Percentiles rank a stretch among this genome's conserved stretches.
Conservation (phyloP, 495 filamentous ascomycete species). For the Glonium stellatum region DNA sequence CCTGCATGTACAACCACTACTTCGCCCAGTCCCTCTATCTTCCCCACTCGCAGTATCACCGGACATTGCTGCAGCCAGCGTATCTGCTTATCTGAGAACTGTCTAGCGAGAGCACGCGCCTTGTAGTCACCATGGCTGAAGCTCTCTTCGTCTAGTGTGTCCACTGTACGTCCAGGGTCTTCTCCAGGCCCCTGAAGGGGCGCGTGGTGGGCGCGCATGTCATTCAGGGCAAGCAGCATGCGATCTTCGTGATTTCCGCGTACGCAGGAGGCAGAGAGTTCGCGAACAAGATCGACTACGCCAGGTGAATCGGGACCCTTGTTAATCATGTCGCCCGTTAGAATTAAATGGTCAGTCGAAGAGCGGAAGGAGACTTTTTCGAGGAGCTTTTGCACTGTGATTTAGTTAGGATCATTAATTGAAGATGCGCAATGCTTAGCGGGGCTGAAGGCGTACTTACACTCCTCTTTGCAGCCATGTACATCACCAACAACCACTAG, state of each 20-base stretch:
- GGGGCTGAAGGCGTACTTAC: conserved; percentile 33
- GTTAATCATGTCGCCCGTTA: conserved; percentile 77
- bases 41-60: conserved; percentile 63
- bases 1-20: conserved; percentile 79
- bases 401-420: background rate
- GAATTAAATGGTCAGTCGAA: conserved; percentile 65
- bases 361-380: conserved; percentile 57
- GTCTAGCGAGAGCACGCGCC: conserved; percentile 45
- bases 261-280: conserved; percentile 65
- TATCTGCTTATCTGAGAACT: conserved; percentile 53
- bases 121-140: conserved; percentile 38
- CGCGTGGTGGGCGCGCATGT: conserved; percentile 19
- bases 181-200: conserved; percentile 18
- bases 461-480: conserved; percentile 69
- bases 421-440: background rate
- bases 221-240: conserved; percentile 51
- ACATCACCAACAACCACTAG: conserved; percentile 84
- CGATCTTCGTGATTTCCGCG: conserved; percentile 93
- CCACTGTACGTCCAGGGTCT: conserved; percentile 7
- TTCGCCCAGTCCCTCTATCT: conserved; percentile 49
- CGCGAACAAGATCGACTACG: conserved; percentile 66
- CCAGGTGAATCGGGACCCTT: conserved; percentile 81
- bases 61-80: conserved; percentile 66
- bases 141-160: conserved; percentile 29
- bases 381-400: conserved; percentile 53